Conservation (phyloP, 305 asterid species). For the Fraxinus latifolia region DNA sequence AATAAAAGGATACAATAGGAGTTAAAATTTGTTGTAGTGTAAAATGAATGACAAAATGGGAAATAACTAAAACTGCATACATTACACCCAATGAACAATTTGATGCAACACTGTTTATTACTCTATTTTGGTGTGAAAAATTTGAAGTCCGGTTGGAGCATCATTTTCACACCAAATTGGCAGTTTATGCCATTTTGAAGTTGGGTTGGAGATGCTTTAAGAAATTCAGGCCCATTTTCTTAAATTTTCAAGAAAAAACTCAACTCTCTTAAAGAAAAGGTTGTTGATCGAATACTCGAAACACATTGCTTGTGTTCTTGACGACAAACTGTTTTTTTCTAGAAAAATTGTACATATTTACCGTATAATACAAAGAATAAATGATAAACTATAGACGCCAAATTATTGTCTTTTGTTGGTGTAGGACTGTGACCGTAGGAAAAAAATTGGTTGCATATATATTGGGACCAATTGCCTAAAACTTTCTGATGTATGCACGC, state of each 20-base stretch:
- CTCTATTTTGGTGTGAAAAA: not conserved
- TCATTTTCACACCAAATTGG: not conserved
- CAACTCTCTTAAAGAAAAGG: not conserved
- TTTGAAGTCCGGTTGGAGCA: not conserved
- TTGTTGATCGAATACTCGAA: not conserved
- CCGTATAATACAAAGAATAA: not conserved
- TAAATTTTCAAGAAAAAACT: not conserved
- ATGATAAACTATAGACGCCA: not conserved
- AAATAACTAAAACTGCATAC: not conserved
- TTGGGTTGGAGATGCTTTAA: not conserved
- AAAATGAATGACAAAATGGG: not conserved
- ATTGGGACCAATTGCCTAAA: not conserved
- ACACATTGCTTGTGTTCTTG: not conserved
- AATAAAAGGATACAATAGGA: not conserved
- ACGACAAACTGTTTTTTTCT: not conserved
- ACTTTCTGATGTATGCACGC: not conserved
- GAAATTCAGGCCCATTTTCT: not conserved
- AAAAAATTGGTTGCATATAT: not conserved
- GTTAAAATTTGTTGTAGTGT: not conserved
- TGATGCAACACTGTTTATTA: not conserved
- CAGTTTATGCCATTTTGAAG: not conserved
- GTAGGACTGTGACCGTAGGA: not conserved
- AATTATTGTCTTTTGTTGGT: not conserved
- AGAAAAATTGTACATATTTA: not conserved
- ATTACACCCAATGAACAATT: not conserved